These are phyloP conservation scores for Colletotrichum coccodes DNA, from an alignment of 2,329 filamentous ascomycete genomes.

Conservation along the genomic window DNA sequence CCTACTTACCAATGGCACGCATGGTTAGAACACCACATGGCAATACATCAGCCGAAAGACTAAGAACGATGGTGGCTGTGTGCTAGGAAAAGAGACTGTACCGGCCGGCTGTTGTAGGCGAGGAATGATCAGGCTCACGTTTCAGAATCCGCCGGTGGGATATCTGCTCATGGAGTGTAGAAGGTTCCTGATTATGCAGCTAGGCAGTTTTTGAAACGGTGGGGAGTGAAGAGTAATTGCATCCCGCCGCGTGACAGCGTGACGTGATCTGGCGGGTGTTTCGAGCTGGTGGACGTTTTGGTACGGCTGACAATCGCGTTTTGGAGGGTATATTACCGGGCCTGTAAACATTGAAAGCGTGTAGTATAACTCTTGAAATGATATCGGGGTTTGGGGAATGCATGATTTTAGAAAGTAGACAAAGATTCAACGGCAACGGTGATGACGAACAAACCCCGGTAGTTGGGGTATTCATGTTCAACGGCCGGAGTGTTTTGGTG, in stretches of 20 bases:
- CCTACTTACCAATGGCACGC: neutral
- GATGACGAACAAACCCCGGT: neutral
- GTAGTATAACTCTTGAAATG: neutral
- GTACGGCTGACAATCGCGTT: neutral
- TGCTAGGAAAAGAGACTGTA: neutral
- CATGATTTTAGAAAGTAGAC: neutral
- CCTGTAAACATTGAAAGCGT: neutral
- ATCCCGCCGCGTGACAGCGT: neutral
- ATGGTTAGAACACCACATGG: constrained; percentile 16
- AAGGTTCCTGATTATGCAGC: neutral
- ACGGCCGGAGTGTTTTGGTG: neutral
- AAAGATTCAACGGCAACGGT: neutral
- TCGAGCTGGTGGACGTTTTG: neutral
- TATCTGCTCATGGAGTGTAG: neutral
- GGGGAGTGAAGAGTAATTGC: no score
- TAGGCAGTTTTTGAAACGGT: neutral
- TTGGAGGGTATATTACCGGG: neutral
- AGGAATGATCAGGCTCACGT: constrained; percentile 3
- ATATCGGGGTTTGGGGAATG: neutral
- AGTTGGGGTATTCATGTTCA: neutral
- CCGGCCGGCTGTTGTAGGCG: neutral
- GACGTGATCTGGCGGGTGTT: neutral
- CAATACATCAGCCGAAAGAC: neutral
- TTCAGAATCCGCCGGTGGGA: constrained; percentile 11
- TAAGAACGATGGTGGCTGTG: neutral